Base-by-base conservation (phyloP, 2,329 filamentous ascomycete species). In the Tolypocladium ophioglossoides region DNA sequence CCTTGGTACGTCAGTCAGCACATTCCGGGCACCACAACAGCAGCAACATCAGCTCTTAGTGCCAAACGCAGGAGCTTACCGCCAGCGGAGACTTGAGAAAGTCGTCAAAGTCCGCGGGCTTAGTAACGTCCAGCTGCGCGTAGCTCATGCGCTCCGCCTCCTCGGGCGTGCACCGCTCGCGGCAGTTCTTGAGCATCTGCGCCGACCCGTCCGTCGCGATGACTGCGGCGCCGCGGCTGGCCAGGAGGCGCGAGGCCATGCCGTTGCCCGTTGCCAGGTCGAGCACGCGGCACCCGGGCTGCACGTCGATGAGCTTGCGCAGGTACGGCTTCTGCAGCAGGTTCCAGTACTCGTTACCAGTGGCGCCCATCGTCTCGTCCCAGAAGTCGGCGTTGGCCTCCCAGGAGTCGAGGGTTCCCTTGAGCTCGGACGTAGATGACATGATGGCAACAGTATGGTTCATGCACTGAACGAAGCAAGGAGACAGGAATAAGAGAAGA, bases 211-310 rank as follows among this genome's bases (percentile, higher is more conserved):
- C 76, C 1, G 76, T 74, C 2, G 73, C 76, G 4, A 72, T 57
- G 14, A 78, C 72, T 1, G 57, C 54, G 0, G 68, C 68, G 11
- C 68, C 70, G 24, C 65, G 56, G 11, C 59, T 60, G 1, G 68
- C 70, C 18, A 79, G 65, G 67, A 71, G 73, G 24, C 75, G 70
- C 18, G 75, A 73, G 20, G 72, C 70, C 30, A 78, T 68, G 27
- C 76, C 76, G 55, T 77, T 78, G 40, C 76, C 75, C 0, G 74
- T 76, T 4, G 75, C 73, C n/a, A 79, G 64, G 53, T 78, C 76
- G 7, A 78, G 66, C 0, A 72, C 72, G 8, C 61, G 61, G 51
- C 70, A 63, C 8, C 52, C 54, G 1, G 54, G 54, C n/a, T 49
- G 40, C 11, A 54, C 41, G 37, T 52, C 46, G 1, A 73, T 61